Evolutionary conservation across 2,329 filamentous ascomycete genomes (phyloP).

Genomic region (Colletotrichum lindemuthianum): DNA sequence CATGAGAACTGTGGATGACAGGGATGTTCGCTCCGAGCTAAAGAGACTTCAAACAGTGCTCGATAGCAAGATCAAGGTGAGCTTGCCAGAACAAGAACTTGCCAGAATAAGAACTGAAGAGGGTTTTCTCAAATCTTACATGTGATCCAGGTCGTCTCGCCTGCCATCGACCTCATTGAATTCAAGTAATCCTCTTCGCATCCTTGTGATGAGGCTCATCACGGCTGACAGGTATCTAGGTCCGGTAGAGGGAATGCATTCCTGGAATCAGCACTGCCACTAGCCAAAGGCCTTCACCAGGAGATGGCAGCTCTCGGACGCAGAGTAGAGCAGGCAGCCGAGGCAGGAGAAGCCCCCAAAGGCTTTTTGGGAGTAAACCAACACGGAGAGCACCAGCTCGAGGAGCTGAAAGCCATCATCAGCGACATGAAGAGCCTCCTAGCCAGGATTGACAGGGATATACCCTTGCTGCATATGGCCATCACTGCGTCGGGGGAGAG

Average conservation of each 20-base stretch:
- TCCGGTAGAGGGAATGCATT: constrained; percentile 64
- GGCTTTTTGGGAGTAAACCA: constrained; percentile 53
- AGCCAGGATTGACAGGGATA: constrained; percentile 84
- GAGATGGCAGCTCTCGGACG: constrained; percentile 85
- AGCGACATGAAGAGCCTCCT: constrained; percentile 80
- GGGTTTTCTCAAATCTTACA: neutral
- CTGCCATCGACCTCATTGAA: constrained; percentile 91
- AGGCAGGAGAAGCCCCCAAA: constrained; percentile 65
- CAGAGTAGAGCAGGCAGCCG: constrained; percentile 76
- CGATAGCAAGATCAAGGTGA: constrained; percentile 85
- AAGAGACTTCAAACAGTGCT: constrained; percentile 76
- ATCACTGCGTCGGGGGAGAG: constrained; percentile 94
- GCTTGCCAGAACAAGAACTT: constrained; percentile 7
- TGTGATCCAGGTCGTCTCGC: constrained; percentile 76
- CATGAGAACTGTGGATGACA: constrained; percentile 80
- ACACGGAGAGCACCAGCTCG: constrained; percentile 65
- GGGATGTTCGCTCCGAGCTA: constrained; percentile 74
- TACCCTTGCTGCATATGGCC: constrained; percentile 90
- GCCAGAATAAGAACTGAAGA: neutral
- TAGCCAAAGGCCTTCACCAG: constrained; percentile 84
- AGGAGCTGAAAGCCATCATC: constrained; percentile 76
- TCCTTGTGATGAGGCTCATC: neutral
- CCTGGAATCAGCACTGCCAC: constrained; percentile 83
- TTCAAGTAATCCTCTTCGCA: constrained; percentile 69
- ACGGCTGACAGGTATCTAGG: constrained; percentile 46